A percentile compares a stretch with the other conserved stretches of the same genome.
Evolutionary conservation across 345 rosid genomes (phyloP).

Genomic region (Mallotus nudiflorus): DNA sequence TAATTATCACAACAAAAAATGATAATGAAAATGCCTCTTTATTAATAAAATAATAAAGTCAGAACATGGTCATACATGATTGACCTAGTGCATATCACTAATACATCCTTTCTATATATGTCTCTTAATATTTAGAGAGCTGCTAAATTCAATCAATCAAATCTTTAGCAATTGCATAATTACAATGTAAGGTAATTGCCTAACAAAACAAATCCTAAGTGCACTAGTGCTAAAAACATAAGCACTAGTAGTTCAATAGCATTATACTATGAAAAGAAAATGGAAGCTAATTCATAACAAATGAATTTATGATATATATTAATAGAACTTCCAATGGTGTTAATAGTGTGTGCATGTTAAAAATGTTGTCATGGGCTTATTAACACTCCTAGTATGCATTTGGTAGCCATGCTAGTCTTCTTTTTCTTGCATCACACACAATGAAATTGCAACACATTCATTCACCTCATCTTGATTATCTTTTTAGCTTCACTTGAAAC

Average conservation of each 20-base stretch:
- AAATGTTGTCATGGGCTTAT: slow-evolving; percentile 11
- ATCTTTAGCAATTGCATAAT: background rate
- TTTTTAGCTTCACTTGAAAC: slow-evolving; percentile 1
- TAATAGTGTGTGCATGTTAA: background rate
- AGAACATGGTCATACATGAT: no score
- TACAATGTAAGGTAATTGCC: no score
- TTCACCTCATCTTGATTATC: background rate
- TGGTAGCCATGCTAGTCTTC: background rate
- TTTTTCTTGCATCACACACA: background rate
- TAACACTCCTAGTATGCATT: slow-evolving; percentile 10
- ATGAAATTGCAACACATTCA: background rate
- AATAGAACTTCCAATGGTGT: background rate
- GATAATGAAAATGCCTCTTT: no score
- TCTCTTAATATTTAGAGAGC: background rate
- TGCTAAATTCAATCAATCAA: background rate
- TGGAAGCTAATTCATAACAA: no score
- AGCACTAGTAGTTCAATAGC: background rate
- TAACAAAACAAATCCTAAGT: background rate
- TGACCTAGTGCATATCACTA: no score
- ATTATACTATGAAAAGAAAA: background rate
- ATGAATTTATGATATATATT: no score
- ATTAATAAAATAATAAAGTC: no score
- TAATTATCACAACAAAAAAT: no score
- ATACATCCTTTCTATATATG: no score
- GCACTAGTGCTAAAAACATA: background rate